Evolutionary conservation across 2,329 filamentous ascomycete species (phyloP), one percentile per base, ranked within the genome.

Genomic region (Boeremia lycopersici): DNA sequence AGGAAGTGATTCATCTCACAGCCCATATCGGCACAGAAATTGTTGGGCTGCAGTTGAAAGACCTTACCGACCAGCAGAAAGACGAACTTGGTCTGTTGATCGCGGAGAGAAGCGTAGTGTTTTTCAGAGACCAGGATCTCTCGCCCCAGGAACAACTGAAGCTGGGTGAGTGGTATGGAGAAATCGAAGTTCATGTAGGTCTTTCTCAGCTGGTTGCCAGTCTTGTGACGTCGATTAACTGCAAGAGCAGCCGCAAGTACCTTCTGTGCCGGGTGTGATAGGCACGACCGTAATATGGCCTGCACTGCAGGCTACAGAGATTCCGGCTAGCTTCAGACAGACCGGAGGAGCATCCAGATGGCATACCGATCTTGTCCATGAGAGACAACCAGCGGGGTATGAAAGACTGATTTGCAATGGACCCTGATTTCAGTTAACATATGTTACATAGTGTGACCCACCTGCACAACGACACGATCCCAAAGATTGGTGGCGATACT

Each of bases 321-420:
- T 76, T 1, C 70, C 78, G 2, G 82, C 86, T 4, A 82, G 79
- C 65, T 90, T 90, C 77, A 82, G 88, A 51, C 79, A 84, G 19
- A 87, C 87, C 0, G 87, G 87, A 26, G 87, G 88, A 2, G 85
- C 87, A 1, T 86, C 85, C 0, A 75, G 83, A 42, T 90, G 87
- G 88, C 88, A 90, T 70, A 84, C 83, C 7, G 87, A 90, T 64
- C 81, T 90, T 0, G 87, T 90, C 0, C 87, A 90, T 62, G 88
- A 91, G 69, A 78, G 79, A 30, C 87, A 90, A 52, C 88, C 88
- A 1, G 86, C 88, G 0, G 88, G 87, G 6, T 70, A 59, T 51
- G 63, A 43, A 13, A 10, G 11, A 15, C 2, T 8, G 4, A 9
- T 17, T 33, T 28, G 17, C 17, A 17, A 19, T 5, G 30, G 28